Evolutionary conservation across 176 grass and related monocot genomes (phyloP).

Genomic region (Guadua angustifolia): DNA sequence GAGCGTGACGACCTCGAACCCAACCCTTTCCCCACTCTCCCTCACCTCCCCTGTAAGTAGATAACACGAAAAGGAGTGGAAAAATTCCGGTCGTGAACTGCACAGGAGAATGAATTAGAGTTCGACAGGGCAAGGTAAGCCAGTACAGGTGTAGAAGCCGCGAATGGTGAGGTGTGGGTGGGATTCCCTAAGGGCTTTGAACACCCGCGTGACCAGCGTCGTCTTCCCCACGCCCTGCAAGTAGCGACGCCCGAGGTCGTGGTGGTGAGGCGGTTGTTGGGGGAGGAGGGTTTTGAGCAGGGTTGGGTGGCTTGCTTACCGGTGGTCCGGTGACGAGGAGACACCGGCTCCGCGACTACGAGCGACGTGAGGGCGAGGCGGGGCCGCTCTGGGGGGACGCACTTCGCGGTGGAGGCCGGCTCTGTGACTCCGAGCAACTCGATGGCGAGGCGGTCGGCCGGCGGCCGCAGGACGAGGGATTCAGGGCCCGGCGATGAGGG

Average conservation of each 20-base stretch:
- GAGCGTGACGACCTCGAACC: slow-evolving; percentile 84
- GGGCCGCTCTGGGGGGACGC: too few relatives aligned
- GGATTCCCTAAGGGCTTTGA: slow-evolving; percentile 56
- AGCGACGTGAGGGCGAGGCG: too few relatives aligned
- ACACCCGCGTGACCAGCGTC: slow-evolving; percentile 76
- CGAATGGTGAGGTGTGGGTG: slow-evolving; percentile 70
- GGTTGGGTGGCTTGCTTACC: slow-evolving; percentile 42
- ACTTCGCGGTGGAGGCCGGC: too few relatives aligned
- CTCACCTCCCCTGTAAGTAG: slow-evolving; percentile 68
- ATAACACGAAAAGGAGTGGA: slow-evolving; percentile 20
- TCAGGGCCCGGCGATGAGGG: too few relatives aligned
- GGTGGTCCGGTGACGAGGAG: slow-evolving; percentile 84
- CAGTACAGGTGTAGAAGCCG: slow-evolving; percentile 89
- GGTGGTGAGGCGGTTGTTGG: slow-evolving; percentile 18
- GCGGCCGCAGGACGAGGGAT: too few relatives aligned
- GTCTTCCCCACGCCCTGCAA: slow-evolving; percentile 87
- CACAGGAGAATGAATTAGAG: background rate
- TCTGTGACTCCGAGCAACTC: too few relatives aligned
- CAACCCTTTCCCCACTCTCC: slow-evolving; percentile 70
- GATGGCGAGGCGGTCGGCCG: too few relatives aligned
- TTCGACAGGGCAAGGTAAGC: background rate
- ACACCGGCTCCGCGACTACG: slow-evolving; percentile 14
- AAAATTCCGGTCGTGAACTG: background rate
- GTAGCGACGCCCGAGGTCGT: background rate
- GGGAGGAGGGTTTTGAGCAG: background rate